A percentile compares a stretch with the other conserved stretches of the same genome.
Conservation (phyloP, 1,139 yeast species). For the Pichia sp. region DNA sequence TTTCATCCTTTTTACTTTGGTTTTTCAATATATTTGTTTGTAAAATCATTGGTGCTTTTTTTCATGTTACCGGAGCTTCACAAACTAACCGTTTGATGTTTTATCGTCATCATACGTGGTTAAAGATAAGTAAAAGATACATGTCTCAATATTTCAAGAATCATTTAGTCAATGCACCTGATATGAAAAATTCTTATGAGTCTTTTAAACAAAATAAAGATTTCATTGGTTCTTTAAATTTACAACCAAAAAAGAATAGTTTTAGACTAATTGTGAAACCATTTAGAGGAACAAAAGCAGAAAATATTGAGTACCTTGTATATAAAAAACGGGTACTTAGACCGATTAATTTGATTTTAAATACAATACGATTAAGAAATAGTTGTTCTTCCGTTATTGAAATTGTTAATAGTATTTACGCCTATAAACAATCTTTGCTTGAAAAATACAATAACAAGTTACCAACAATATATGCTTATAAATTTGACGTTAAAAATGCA, state of each 20-base stretch:
- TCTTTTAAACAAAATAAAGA: slow-evolving; percentile 21
- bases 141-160: slow-evolving; percentile 34
- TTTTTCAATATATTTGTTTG: slow-evolving; percentile 43
- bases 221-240: slow-evolving; percentile 27
- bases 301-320: slow-evolving; percentile 28
- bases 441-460: slow-evolving; percentile 20
- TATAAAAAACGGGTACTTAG: slow-evolving; percentile 29
- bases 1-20: slow-evolving; percentile 51
- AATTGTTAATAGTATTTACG: slow-evolving; percentile 29
- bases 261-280: slow-evolving; percentile 62
- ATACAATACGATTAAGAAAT: slow-evolving; percentile 13
- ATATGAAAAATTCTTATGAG: slow-evolving; percentile 21
- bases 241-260: slow-evolving; percentile 52
- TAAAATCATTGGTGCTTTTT: slow-evolving; percentile 46
- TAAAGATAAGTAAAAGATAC: slow-evolving; percentile 36
- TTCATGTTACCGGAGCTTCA: slow-evolving; percentile 61
- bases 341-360: slow-evolving; percentile 32
- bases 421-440: slow-evolving; percentile 28
- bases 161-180: slow-evolving; percentile 26
- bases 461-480: slow-evolving; percentile 46
- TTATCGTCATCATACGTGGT: slow-evolving; percentile 62
- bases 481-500: slow-evolving; percentile 74
- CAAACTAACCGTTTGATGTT: slow-evolving; percentile 37
- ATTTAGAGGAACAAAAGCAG: slow-evolving; percentile 26
- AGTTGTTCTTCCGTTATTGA: slow-evolving; percentile 31